phyloP scores from a whole-genome alignment of 1,284 basidiomycete species.

The Irpex lacteus region DNA sequence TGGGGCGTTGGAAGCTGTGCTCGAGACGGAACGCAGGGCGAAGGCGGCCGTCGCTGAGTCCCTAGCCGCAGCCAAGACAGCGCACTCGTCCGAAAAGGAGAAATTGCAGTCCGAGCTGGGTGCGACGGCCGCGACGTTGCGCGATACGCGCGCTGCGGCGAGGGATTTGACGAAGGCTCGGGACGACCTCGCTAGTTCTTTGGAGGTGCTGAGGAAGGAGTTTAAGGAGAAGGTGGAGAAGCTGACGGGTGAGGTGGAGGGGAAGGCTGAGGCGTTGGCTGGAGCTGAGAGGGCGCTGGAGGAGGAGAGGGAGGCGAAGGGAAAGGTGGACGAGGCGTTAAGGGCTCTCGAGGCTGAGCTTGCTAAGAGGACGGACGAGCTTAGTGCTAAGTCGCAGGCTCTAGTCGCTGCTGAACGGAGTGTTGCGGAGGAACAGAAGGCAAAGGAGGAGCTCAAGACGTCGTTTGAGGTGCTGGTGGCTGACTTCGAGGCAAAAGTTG shows the following conservation, averaged over 20 bases:
- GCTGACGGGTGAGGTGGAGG: neutral
- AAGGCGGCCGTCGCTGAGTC: neutral
- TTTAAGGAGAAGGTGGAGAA: neutral
- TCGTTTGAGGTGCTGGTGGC: neutral
- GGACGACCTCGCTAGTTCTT: neutral
- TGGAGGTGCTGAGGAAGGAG: slow-evolving; percentile 1
- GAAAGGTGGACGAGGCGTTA: neutral
- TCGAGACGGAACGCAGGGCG: neutral
- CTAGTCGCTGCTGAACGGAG: neutral
- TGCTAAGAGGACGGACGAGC: neutral
- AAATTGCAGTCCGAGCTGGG: neutral
- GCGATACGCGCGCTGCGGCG: neutral
- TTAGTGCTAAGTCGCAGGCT: slow-evolving; percentile 4
- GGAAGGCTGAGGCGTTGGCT: slow-evolving; percentile 1
- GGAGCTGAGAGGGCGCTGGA: neutral
- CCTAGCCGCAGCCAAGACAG: neutral
- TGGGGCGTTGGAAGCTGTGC: neutral
- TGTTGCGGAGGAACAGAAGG: neutral
- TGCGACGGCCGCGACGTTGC: neutral
- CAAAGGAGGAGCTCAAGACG: slow-evolving; percentile 1
- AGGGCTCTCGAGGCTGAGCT: neutral
- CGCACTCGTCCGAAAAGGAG: neutral
- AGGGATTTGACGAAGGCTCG: neutral
- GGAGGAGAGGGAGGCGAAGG: slow-evolving; percentile 1
- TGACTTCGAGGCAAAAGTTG: slow-evolving; percentile 5